Percentiles rank a stretch among this genome's conserved stretches.
Evolutionary conservation across 257 asterid species (phyloP).

Genomic region (Coffea eugenioides): DNA sequence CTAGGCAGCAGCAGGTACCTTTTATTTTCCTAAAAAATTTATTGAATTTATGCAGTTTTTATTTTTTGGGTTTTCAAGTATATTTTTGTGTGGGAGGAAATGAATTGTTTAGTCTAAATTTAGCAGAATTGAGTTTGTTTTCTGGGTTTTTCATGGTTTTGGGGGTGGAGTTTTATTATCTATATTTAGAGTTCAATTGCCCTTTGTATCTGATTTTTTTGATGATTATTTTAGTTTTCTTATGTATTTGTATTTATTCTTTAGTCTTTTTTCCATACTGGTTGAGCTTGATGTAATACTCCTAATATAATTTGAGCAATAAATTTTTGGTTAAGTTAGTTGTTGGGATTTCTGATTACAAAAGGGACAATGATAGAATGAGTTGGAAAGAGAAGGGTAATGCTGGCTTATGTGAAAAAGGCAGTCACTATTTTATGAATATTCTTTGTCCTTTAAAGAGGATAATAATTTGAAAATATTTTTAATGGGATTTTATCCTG

Average conservation of each 20-base stretch:
- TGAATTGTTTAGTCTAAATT: not conserved
- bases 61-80: not conserved
- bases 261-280: not conserved
- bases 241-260: too few species aligned
- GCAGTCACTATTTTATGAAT: not conserved
- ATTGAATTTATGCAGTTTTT: not conserved
- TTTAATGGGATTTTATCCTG: not conserved
- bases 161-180: not conserved
- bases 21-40: not conserved
- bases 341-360: not conserved
- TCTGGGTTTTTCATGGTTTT: not conserved
- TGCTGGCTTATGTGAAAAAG: not conserved
- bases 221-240: not conserved
- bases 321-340: not conserved
- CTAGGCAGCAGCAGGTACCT: constrained; percentile 88
- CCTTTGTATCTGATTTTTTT: not conserved
- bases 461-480: not conserved
- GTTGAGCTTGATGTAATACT: not conserved
- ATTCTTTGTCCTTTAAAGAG: not conserved
- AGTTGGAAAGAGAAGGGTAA: not conserved
- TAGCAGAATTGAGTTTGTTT: not conserved
- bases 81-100: not conserved
- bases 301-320: constrained; percentile 1
- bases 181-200: not conserved
- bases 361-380: not conserved